Evolutionary conservation across 345 rosid species (phyloP).

Genomic region (Arabidopsis suecica): DNA sequence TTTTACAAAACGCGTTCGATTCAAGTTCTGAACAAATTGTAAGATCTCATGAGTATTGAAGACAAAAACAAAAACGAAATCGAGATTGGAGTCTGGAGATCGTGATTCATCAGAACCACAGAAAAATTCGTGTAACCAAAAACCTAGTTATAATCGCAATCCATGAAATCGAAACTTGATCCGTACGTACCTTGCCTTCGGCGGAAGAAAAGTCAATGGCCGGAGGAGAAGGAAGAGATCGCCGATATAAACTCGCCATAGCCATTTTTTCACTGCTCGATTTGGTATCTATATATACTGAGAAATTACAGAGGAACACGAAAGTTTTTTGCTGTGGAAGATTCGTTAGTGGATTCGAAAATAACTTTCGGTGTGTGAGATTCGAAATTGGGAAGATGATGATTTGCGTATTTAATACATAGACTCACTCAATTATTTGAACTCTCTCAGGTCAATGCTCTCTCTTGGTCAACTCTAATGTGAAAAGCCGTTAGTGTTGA

Average conservation of each 20-base stretch:
- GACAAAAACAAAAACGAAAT: constrained; percentile 8
- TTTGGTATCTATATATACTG: neutral
- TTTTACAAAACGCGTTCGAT: no score
- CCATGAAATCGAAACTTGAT: neutral
- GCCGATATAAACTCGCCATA: constrained; percentile 55
- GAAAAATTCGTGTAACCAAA: no score
- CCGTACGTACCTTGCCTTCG: constrained; percentile 55
- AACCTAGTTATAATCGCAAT: neutral
- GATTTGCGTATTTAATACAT: neutral
- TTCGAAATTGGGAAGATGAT: constrained; percentile 14
- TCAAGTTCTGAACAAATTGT: no score
- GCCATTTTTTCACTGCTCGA: constrained; percentile 43
- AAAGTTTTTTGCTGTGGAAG: neutral
- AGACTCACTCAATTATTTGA: constrained; percentile 20
- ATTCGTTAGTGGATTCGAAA: constrained; percentile 22
- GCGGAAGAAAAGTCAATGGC: constrained; percentile 67
- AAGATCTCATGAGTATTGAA: no score
- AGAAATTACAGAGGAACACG: constrained; percentile 8
- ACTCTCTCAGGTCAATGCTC: constrained; percentile 27
- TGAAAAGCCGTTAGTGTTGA: constrained; percentile 24
- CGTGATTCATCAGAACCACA: neutral
- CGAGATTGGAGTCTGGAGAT: neutral
- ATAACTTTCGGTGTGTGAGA: constrained; percentile 21
- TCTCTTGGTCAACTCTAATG: constrained; percentile 13
- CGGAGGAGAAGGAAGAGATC: constrained; percentile 68